Base-by-base conservation (phyloP, 306 rosid species). In the Boehmeria nivea region DNA sequence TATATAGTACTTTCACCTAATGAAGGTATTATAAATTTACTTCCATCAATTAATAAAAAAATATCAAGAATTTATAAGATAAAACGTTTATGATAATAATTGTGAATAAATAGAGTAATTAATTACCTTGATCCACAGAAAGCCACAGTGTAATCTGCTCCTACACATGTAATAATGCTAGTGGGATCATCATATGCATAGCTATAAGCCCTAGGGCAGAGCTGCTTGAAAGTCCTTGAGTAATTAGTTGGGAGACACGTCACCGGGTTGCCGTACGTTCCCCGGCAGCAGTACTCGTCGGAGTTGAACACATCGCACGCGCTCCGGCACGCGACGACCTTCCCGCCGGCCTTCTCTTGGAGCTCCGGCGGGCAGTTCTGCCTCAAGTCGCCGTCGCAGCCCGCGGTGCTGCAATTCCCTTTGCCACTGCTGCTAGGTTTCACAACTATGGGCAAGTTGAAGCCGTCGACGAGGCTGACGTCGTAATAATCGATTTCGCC, bases 401-500 rank as follows among this genome's bases (percentile, higher is more conserved):
- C 85, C 39, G 27, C 82, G 57, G 62, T 58, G 69, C 78, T 72
- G 65, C 83, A 83, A 56, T 83, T 78, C 6, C 85, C 85, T 2
- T 55, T 76, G 26, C 85, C 85, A 67, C 73, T 82, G 16, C 57
- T 43, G 14, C 59, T 42, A 31, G 89, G 57, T n/a, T 70, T 59
- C 12, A 86, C 73, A 0, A 64, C 64, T 16, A 86, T 51, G 2
- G 94, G 83, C 64, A 86, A 25, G 65, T 86, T 80, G 68, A 86
- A 86, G 1, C 89, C 89, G 63, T 85, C 81, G 0, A 82, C 94
- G 51, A 77, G 79, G 71, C 83, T 82, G 38, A 77, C 76, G 62
- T 82, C 94, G 37, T 79, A 82, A 18, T 14, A 85, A 63, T 86
- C 78, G 2, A n/a, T 52, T 0, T 61, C 72, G 3, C 79, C 80